Evolutionary conservation across 2,329 filamentous ascomycete species (phyloP), one percentile per base, ranked within the genome.

Genomic region (Cucurbitaria berberidis): DNA sequence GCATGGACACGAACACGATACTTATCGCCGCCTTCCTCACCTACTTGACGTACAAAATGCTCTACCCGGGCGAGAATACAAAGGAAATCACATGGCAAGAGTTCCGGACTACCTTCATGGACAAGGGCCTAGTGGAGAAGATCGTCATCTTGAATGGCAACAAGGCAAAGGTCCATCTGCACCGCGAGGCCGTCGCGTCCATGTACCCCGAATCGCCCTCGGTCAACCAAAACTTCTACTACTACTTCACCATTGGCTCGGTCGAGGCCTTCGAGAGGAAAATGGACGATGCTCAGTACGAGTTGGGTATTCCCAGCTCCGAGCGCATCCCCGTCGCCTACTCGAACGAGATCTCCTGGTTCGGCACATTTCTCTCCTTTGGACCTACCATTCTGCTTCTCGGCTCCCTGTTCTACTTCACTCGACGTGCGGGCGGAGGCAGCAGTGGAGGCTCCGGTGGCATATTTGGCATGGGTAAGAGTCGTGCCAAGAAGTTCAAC

Each of bases 51-150:
- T 74, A 70, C 74, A 80, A 83, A 50, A 81, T 84, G 59, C 78
- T 93, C 51, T 82, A 91, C 53, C 87, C 87, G 3, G 82, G 83
- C 18, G 87, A 89, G 59, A 82, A 81, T 57, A 81, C 79, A 49
- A 82, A 86, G 68, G 93, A 99, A 72, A 97, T 99, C 53, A 98
- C 95, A 49, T 99, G 92, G 91, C 93, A 99, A 77, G 95, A 99
- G 78, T 91, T 99, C 78, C 84, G 90, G 59, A 93, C 86, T 64
- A 95, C 91, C 27, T 98, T 96, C 81, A 82, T 99, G 55, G 92
- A 97, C 77, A 97, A 96, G 81, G 95, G 95, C 7, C 83, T 99
- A 21, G 93, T 99, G 18, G 90, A 97, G 78, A 97, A 93, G 80
- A 83, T 99, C 63, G 87, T 88, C 16, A 88, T 96, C 29, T 84